Base-by-base conservation (phyloP, 768 basidiomycete genomes). In the Daedaleopsis nitida region DNA sequence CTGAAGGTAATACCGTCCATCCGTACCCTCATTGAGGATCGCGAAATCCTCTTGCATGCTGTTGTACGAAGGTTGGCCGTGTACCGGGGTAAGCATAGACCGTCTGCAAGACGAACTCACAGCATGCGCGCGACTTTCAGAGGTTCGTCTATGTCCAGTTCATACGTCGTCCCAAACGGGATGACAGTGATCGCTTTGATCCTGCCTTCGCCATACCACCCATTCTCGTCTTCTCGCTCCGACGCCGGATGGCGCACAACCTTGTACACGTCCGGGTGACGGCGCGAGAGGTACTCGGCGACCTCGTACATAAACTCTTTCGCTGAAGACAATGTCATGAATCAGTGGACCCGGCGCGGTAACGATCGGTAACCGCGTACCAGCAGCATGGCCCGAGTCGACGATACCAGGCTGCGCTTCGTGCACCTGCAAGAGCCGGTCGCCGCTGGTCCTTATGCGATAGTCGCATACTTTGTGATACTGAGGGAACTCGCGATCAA, bases 1-100 rank as follows among this genome's bases (percentile, higher is more conserved):
- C 69, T 89, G 89, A 66, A 92, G 85, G 69, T 90, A 87, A 64
- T 90, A 88, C 61, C 78, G 78, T 44, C 89, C 88, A 58, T 92
- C 87, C 21, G 76, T 70, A 54, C 87, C 67, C 52, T 68, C 64
- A 17, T 65, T 16, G 62, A 68, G 59, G 12, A 68, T 61, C 19
- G 60, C 50, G 35, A 66, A 62, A 53, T 68, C 67, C 39, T 68
- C 68, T 52, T 69, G 68, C 0, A 67, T 60, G 8, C 68, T 69
- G 42, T 21, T 19, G n/a, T n/a, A 7, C 5, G 12, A 39, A 2
- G 5, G 12, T 32, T 32, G 27, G 27, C n/a, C 11, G 39, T 12
- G 39, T 42, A 27, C 4, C 17, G 23, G 10, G 17, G 2, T 0
- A 21, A 21, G 14, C 13, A 1, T 2, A 8, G 10, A 23, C 34